Conservation (phyloP, 2,329 filamentous ascomycete genomes). For the Penicillium hordei region DNA sequence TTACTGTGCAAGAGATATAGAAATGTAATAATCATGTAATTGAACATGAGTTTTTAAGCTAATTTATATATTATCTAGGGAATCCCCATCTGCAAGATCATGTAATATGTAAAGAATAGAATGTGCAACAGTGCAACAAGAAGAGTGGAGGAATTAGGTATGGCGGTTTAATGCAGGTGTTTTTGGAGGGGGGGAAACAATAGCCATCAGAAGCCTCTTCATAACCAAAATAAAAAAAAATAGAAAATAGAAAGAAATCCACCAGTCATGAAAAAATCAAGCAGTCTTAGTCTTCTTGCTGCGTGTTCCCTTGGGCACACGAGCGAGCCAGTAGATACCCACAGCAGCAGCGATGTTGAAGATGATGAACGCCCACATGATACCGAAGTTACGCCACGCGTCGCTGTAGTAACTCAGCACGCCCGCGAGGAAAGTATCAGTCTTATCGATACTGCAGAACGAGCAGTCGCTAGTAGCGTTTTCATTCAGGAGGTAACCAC, state of each 20-base stretch:
- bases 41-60: background rate
- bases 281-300: constrained; percentile 25
- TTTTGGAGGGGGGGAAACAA: background rate
- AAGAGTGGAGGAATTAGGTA: background rate
- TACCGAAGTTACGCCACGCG: constrained; percentile 69
- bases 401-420: constrained; percentile 48
- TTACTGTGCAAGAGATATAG: background rate
- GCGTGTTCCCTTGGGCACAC: constrained; percentile 49
- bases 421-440: constrained; percentile 50
- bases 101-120: background rate
- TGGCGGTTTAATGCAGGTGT: background rate
- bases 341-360: constrained; percentile 64
- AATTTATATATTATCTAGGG: constrained; percentile 2
- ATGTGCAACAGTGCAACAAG: background rate
- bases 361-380: constrained; percentile 65
- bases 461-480: constrained; percentile 48
- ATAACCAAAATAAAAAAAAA: background rate
- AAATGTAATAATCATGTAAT: background rate
- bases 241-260: background rate
- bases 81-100: background rate
- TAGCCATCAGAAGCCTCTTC: background rate
- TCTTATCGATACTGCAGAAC: constrained; percentile 50
- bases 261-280: background rate
- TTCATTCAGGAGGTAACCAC: constrained; percentile 48
- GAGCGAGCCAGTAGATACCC: constrained; percentile 61